Conservation (phyloP, 2,329 filamentous ascomycete species). For the Curvularia lunata region DNA sequence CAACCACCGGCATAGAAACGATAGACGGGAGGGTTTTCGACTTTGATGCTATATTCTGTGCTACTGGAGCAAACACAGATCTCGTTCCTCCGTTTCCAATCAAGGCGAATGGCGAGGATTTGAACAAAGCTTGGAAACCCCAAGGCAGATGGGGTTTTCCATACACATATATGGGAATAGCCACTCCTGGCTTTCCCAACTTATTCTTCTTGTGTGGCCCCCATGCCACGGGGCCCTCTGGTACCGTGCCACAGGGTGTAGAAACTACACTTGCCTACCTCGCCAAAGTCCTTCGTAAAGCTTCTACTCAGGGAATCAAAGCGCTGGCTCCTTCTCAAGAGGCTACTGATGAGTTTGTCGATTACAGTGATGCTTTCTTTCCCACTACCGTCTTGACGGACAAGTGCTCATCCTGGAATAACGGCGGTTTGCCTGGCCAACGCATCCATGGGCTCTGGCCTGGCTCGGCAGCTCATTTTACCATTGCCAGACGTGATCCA, state of each 20-base stretch:
- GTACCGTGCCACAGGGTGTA: conserved; percentile 70
- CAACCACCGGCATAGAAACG: conserved; percentile 48
- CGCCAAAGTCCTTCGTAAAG: conserved; percentile 71
- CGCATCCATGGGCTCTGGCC: conserved; percentile 74
- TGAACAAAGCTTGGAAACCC: conserved; percentile 63
- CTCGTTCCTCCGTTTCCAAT: conserved; percentile 65
- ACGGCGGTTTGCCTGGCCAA: conserved; percentile 64
- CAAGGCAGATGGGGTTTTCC: conserved; percentile 66
- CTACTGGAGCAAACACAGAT: conserved; percentile 67
- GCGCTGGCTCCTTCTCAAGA: conserved; percentile 62
- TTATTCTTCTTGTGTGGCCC: conserved; percentile 67
- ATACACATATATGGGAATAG: conserved; percentile 70
- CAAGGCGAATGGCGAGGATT: conserved; percentile 59
- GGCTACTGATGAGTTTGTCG: conserved; percentile 69
- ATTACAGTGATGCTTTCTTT: conserved; percentile 61
- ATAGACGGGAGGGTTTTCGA: conserved; percentile 47
- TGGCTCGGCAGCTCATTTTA: conserved; percentile 68
- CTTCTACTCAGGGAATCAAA: conserved; percentile 69
- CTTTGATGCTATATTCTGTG: conserved; percentile 61
- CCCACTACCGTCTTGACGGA: conserved; percentile 62
- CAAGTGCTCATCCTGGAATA: conserved; percentile 75
- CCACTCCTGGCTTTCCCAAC: conserved; percentile 71
- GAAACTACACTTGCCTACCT: conserved; percentile 71
- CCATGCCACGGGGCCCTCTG: conserved; percentile 54
- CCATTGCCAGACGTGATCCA: conserved; percentile 62